These are phyloP conservation scores for Achlya hypogyna DNA, from an alignment of 352 stramenopile genomes.

Conservation along the genomic window DNA sequence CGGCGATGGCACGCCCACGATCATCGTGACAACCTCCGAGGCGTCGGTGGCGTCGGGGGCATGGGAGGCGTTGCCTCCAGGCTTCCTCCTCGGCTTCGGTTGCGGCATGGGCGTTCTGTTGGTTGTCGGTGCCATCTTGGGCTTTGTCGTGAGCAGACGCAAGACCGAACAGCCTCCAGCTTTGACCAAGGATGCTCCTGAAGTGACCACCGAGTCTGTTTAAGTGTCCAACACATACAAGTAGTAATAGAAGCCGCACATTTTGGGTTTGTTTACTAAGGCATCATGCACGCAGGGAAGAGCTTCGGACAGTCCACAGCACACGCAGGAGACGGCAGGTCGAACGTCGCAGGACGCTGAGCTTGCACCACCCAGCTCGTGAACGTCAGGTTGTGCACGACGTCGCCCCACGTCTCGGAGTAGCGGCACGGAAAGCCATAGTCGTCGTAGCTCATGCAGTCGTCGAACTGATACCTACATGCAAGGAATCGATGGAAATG, in stretches of 20 bases:
- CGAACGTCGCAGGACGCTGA: not conserved
- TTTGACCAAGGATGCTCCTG: not conserved
- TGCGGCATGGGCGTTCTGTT: not conserved
- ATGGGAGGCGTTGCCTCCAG: not conserved
- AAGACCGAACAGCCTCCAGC: not conserved
- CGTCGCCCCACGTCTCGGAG: not conserved
- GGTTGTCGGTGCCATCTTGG: not conserved
- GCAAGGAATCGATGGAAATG: not conserved
- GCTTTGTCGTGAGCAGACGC: not conserved
- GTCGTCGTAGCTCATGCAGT: conserved; percentile 15
- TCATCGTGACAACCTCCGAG: not conserved
- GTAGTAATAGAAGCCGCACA: no score
- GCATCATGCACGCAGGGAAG: conserved; percentile 4
- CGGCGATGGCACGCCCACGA: not conserved
- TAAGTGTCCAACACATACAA: not conserved
- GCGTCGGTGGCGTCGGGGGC: not conserved
- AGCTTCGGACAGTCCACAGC: not conserved
- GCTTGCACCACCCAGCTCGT: not conserved
- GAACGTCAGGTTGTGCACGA: conserved; percentile 17
- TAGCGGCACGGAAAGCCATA: conserved; percentile 3
- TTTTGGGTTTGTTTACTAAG: not conserved
- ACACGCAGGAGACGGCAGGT: not conserved
- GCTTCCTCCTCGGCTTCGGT: not conserved
- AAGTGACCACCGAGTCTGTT: not conserved
- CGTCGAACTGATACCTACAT: conserved; percentile 1